phyloP scores from a whole-genome alignment of 2,329 filamentous ascomycete genomes.

The Talaromyces amestolkiae region DNA sequence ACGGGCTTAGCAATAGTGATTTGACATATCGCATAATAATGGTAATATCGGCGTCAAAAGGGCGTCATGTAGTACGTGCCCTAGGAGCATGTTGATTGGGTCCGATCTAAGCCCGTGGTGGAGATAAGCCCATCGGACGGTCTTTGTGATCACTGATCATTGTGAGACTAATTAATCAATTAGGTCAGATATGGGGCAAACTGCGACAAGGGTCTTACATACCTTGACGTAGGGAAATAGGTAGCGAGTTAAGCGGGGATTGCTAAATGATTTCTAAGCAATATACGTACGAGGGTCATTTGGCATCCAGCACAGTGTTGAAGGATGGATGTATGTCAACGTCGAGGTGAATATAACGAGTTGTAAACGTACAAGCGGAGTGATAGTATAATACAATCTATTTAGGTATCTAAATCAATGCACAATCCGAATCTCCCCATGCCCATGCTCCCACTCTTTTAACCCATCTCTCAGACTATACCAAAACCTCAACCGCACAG shows the following conservation, averaged over 20 bases:
- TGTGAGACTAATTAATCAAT: not conserved
- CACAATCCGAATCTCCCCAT: conserved; percentile 53
- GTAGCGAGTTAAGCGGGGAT: not conserved
- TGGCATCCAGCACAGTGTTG: too few species aligned
- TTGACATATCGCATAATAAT: not conserved
- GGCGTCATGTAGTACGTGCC: not conserved
- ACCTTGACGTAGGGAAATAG: too few species aligned
- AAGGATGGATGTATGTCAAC: too few species aligned
- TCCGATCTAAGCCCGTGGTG: not conserved
- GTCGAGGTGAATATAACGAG: not conserved
- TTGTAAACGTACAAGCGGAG: not conserved
- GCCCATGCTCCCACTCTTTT: conserved; percentile 79
- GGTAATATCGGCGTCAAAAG: not conserved
- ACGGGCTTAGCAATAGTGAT: not conserved
- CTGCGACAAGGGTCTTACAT: not conserved
- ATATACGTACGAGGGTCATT: not conserved
- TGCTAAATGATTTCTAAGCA: not conserved
- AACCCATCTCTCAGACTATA: conserved; percentile 79
- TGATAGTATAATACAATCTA: not conserved
- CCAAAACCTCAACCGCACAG: conserved; percentile 83
- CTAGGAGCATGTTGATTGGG: not conserved
- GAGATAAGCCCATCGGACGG: not conserved
- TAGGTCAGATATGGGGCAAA: not conserved
- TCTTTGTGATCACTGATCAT: not conserved
- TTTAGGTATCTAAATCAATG: conserved; percentile 46